A percentile compares a stretch with the other conserved stretches of the same genome.
Evolutionary conservation across 257 asterid genomes (phyloP).

Genomic region (Phtheirospermum japonicum): DNA sequence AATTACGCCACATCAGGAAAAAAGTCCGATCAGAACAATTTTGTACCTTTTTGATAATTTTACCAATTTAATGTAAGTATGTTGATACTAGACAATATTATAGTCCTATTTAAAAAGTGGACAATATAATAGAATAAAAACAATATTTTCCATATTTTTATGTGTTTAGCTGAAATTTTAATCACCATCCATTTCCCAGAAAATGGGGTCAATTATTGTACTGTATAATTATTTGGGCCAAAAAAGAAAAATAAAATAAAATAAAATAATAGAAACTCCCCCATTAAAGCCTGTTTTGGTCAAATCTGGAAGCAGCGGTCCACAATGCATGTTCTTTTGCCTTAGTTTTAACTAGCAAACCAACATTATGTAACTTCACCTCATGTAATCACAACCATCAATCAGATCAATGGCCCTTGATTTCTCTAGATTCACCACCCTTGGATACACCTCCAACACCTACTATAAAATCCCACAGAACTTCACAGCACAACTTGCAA

Average conservation of each 20-base stretch:
- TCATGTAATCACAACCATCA: conserved; percentile 53
- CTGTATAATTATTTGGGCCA: too few species aligned
- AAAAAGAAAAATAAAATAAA: not conserved
- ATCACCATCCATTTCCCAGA: too few species aligned
- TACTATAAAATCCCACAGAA: conserved; percentile 40
- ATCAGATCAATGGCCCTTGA: conserved; percentile 39
- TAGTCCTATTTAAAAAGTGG: too few species aligned
- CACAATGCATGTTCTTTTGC: conserved; percentile 40
- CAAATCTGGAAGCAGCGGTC: conserved; percentile 47
- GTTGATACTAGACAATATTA: too few species aligned
- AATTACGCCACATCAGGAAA: too few species aligned
- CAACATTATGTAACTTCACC: conserved; percentile 33
- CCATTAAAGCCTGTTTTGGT: not conserved
- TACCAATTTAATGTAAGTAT: too few species aligned
- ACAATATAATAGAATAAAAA: too few species aligned
- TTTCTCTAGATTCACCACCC: conserved; percentile 38
- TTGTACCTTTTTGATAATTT: too few species aligned
- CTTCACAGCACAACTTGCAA: conserved; percentile 21
- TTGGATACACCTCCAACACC: conserved; percentile 32
- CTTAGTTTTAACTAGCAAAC: conserved; percentile 31
- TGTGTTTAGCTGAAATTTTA: too few species aligned
- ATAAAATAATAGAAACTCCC: not conserved
- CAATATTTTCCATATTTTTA: too few species aligned
- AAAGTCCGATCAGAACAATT: too few species aligned
- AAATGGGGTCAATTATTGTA: not conserved